Evolutionary conservation across 768 basidiomycete genomes (phyloP).

Genomic region (Tylopilus plumbeoviolaceoides): DNA sequence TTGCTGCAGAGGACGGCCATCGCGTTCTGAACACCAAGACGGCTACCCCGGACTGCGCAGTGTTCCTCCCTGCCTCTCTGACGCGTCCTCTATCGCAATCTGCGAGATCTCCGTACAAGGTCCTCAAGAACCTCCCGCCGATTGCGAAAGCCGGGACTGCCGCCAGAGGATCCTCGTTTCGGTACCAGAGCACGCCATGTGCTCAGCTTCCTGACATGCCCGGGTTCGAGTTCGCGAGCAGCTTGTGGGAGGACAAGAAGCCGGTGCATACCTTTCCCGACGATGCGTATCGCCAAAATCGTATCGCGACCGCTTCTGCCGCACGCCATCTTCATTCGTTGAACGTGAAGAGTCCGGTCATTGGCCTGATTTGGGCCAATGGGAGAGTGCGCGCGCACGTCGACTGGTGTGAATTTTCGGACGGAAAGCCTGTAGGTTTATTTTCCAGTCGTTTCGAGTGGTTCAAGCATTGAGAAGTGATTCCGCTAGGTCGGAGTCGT

Average conservation of each 20-base stretch:
- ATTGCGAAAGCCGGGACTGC: slow-evolving; percentile 35
- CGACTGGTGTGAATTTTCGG: slow-evolving; percentile 46
- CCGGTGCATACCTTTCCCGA: slow-evolving; percentile 45
- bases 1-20: slow-evolving; percentile 23
- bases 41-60: slow-evolving; percentile 45
- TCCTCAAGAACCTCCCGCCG: slow-evolving; percentile 39
- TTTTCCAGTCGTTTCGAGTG: background rate
- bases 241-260: slow-evolving; percentile 61
- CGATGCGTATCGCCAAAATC: slow-evolving; percentile 55
- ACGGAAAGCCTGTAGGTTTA: slow-evolving; percentile 33
- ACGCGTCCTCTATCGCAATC: slow-evolving; percentile 42
- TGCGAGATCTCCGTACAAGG: slow-evolving; percentile 44
- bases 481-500: slow-evolving; percentile 39
- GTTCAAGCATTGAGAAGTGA: background rate
- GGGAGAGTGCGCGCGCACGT: slow-evolving; percentile 50
- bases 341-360: slow-evolving; percentile 41
- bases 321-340: slow-evolving; percentile 49
- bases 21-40: slow-evolving; percentile 45
- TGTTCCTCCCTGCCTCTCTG: slow-evolving; percentile 40
- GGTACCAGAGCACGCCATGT: slow-evolving; percentile 49
- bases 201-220: slow-evolving; percentile 42
- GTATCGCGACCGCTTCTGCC: slow-evolving; percentile 50
- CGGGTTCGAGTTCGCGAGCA: slow-evolving; percentile 51
- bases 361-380: slow-evolving; percentile 53
- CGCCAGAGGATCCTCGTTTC: slow-evolving; percentile 44